Evolutionary conservation across 352 stramenopile genomes (phyloP).

Genomic region (Phytophthora melonis): DNA sequence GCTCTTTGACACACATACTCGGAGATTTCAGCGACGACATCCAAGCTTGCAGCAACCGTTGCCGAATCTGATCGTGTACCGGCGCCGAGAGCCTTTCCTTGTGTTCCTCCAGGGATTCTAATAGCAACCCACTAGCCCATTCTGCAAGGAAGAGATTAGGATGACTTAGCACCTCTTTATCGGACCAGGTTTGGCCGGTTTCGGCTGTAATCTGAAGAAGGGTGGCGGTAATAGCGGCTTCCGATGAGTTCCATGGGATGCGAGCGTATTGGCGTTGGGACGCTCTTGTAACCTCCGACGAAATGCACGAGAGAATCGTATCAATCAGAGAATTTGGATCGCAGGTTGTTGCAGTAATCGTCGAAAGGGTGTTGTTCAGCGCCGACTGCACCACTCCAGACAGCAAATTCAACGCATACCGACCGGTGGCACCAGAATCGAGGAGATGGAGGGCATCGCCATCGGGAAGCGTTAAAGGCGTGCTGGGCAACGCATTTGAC

Average conservation of each 20-base stretch:
- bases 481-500: slow-evolving; percentile 37
- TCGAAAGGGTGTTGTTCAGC: slow-evolving; percentile 47
- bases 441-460: slow-evolving; percentile 61
- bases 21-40: slow-evolving; percentile 84
- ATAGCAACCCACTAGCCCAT: slow-evolving; percentile 83
- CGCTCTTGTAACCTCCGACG: slow-evolving; percentile 66
- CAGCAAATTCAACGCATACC: slow-evolving; percentile 62
- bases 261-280: slow-evolving; percentile 83
- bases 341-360: slow-evolving; percentile 21
- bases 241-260: slow-evolving; percentile 84
- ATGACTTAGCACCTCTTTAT: slow-evolving; percentile 83
- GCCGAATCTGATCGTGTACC: slow-evolving; percentile 62
- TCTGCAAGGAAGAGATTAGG: slow-evolving; percentile 89
- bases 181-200: slow-evolving; percentile 76
- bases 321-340: slow-evolving; percentile 53
- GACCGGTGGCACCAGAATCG: slow-evolving; percentile 64
- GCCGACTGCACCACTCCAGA: slow-evolving; percentile 59
- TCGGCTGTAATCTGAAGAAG: slow-evolving; percentile 80
- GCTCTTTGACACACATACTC: slow-evolving; percentile 89
- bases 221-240: slow-evolving; percentile 73
- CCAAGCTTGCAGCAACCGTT: slow-evolving; percentile 85
- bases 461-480: slow-evolving; percentile 43
- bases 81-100: slow-evolving; percentile 50
- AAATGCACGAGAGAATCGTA: slow-evolving; percentile 69
- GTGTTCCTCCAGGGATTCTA: slow-evolving; percentile 62